A percentile compares a stretch with the other conserved stretches of the same genome.
Evolutionary conservation across 2,329 filamentous ascomycete genomes (phyloP).

Genomic region (Dendrostoma leiphaemia): DNA sequence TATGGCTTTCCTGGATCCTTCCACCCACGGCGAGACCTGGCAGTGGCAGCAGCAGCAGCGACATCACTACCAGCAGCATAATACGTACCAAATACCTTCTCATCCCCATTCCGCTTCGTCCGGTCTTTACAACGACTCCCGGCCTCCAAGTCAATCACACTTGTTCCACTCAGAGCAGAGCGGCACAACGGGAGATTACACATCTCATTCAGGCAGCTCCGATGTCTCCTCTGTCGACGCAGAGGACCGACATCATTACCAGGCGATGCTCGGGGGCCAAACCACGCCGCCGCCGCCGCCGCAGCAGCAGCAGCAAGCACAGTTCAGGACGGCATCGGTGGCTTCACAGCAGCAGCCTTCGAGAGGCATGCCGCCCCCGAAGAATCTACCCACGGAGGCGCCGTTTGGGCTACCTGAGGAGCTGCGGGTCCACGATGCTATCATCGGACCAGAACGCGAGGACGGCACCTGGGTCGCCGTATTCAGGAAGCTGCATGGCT

Average conservation of each 20-base stretch:
- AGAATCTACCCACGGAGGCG: slow-evolving; percentile 24
- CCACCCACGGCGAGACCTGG: background rate
- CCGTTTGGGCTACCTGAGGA: slow-evolving; percentile 33
- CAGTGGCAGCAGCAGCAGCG: slow-evolving; percentile 8
- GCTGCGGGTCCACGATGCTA: slow-evolving; percentile 28
- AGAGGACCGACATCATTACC: background rate
- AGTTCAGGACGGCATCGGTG: background rate
- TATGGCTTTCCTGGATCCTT: slow-evolving; percentile 5
- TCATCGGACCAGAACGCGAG: slow-evolving; percentile 29
- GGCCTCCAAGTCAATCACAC: background rate
- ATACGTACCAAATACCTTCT: background rate
- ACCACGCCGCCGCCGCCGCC: background rate
- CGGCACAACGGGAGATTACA: background rate
- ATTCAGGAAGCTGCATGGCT: slow-evolving; percentile 28
- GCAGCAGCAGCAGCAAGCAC: background rate
- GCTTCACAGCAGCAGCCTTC: slow-evolving; percentile 1
- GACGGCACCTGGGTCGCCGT: slow-evolving; percentile 31
- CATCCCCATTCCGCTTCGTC: background rate
- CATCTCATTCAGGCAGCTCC: background rate
- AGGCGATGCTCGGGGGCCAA: background rate
- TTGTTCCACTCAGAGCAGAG: background rate
- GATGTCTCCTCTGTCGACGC: slow-evolving; percentile 2
- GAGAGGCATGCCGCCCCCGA: background rate
- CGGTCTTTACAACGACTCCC: background rate
- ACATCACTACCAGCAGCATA: background rate